These are phyloP conservation scores for Neofusicoccum umdonicola DNA, from an alignment of 2,329 filamentous ascomycete species.

Conservation along the genomic window DNA sequence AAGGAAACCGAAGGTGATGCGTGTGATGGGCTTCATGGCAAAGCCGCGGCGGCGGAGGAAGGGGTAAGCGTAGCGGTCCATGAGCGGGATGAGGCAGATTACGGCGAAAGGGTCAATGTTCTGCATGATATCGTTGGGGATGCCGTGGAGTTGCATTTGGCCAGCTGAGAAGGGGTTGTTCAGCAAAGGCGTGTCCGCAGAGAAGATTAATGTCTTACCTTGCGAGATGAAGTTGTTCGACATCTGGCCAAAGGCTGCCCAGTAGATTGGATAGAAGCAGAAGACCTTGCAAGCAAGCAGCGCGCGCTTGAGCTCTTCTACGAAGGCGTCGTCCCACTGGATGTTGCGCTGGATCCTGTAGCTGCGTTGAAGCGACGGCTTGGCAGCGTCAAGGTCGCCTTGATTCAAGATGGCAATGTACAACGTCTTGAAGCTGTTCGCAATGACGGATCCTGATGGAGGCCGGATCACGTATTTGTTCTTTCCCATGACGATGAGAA, in stretches of 20 bases:
- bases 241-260: slow-evolving; percentile 47
- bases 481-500: slow-evolving; percentile 47
- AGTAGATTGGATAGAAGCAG: slow-evolving; percentile 48
- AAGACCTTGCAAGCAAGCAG: slow-evolving; percentile 69
- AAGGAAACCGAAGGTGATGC: slow-evolving; percentile 53
- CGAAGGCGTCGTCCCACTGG: slow-evolving; percentile 67
- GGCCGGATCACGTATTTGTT: slow-evolving; percentile 21
- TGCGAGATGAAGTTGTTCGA: slow-evolving; percentile 50
- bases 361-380: slow-evolving; percentile 55
- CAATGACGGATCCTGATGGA: slow-evolving; percentile 21
- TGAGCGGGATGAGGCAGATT: slow-evolving; percentile 47
- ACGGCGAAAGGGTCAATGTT: slow-evolving; percentile 49
- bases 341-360: slow-evolving; percentile 26
- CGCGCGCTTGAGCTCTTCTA: slow-evolving; percentile 69
- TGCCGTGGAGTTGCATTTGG: slow-evolving; percentile 46
- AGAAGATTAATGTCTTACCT: slow-evolving; percentile 24
- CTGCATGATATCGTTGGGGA: slow-evolving; percentile 50
- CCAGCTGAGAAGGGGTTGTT: slow-evolving; percentile 30
- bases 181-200: neutral
- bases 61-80: slow-evolving; percentile 47
- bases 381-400: slow-evolving; percentile 56
- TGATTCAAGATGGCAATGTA: slow-evolving; percentile 53
- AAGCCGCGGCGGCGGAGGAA: slow-evolving; percentile 41
- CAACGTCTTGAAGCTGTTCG: slow-evolving; percentile 55
- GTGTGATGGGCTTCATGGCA: slow-evolving; percentile 50